phyloP scores from a whole-genome alignment of 2,329 filamentous ascomycete species.

The Aureobasidium melanogenum region DNA sequence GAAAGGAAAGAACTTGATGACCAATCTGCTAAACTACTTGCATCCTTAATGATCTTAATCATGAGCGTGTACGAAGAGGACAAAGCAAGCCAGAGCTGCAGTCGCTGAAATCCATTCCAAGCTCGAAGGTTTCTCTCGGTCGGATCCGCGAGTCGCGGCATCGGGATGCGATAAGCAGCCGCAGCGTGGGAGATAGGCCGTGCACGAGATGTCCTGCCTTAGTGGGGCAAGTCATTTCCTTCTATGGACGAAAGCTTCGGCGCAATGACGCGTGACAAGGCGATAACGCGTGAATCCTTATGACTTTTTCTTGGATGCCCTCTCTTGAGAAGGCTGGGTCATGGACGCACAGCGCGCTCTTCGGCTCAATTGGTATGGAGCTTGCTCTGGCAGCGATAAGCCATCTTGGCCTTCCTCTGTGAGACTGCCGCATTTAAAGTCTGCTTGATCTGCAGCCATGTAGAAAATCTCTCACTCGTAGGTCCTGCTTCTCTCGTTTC shows the following conservation, averaged over 20 bases:
- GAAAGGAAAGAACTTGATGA: neutral
- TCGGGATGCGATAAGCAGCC: neutral
- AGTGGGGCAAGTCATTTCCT: neutral
- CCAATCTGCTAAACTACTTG: neutral
- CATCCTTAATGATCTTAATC: too few relatives aligned
- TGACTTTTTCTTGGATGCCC: neutral
- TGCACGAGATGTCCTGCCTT: neutral
- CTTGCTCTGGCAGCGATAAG: neutral
- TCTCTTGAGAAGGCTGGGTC: neutral
- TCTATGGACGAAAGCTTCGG: neutral
- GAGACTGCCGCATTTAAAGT: neutral
- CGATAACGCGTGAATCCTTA: neutral
- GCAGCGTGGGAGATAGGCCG: neutral
- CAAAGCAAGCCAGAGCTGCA: neutral
- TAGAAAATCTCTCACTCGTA: neutral
- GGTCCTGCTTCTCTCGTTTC: neutral
- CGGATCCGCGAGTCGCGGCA: neutral
- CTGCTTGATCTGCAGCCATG: neutral
- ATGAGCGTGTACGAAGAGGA: neutral
- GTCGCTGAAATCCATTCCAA: neutral
- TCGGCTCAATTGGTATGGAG: conserved; percentile 1
- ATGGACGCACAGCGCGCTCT: neutral
- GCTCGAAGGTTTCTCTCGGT: neutral
- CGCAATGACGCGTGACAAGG: neutral
- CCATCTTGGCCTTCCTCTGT: too few relatives aligned